Evolutionary conservation across 2,329 filamentous ascomycete genomes (phyloP).

Genomic region (Periconia digitata): DNA sequence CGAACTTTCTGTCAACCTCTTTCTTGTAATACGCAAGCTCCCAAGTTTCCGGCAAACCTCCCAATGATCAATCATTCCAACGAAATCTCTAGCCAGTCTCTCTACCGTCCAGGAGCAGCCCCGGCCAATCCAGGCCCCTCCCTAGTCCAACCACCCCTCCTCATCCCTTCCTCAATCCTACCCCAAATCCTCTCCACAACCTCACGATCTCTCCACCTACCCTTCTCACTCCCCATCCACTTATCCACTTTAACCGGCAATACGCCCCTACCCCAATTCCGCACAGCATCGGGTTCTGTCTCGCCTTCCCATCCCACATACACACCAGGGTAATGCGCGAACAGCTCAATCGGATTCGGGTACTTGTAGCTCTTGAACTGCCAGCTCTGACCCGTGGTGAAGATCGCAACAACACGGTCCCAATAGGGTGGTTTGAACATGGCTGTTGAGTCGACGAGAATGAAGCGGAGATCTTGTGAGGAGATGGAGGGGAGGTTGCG

Average conservation of each 20-base stretch:
- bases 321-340: slow-evolving; percentile 82
- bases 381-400: slow-evolving; percentile 97
- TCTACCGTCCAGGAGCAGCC: not conserved
- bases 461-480: slow-evolving; percentile 79
- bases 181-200: slow-evolving; percentile 93
- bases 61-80: no score
- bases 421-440: slow-evolving; percentile 99
- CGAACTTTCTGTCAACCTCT: no score
- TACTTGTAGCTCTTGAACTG: slow-evolving; percentile 99
- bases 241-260: slow-evolving; percentile 80
- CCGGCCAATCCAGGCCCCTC: slow-evolving; percentile 59
- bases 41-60: no score
- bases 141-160: slow-evolving; percentile 76
- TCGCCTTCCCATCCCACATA: slow-evolving; percentile 93
- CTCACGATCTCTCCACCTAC: slow-evolving; percentile 85
- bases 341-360: slow-evolving; percentile 84
- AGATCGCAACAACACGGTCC: slow-evolving; percentile 91
- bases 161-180: slow-evolving; percentile 84
- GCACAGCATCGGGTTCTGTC: slow-evolving; percentile 73
- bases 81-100: not conserved
- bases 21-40: no score
- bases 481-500: slow-evolving; percentile 72
- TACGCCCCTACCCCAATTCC: slow-evolving; percentile 83
- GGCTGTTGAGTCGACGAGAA: slow-evolving; percentile 88
- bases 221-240: slow-evolving; percentile 59